These are phyloP conservation scores for Hymenoscyphus fructigenus DNA, from an alignment of 2,329 filamentous ascomycete species.

Conservation along the genomic window DNA sequence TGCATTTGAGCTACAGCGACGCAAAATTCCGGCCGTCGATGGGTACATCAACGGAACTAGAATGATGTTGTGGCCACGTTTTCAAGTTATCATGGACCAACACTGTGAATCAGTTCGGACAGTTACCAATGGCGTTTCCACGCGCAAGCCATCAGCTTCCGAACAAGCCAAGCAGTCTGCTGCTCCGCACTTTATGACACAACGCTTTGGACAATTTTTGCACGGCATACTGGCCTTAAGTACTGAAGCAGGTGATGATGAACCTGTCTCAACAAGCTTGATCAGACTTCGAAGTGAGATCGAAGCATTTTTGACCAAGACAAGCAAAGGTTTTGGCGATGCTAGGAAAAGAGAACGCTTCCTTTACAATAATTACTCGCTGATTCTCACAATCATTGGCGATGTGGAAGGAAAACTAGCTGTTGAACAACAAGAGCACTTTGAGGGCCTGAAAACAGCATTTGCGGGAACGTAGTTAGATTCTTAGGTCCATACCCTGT, in stretches of 20 bases:
- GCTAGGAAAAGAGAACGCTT: slow-evolving; percentile 81
- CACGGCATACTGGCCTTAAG: slow-evolving; percentile 82
- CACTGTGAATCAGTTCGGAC: slow-evolving; percentile 84
- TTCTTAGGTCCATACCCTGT: not conserved
- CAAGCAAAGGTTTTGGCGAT: slow-evolving; percentile 75
- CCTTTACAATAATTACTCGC: slow-evolving; percentile 91
- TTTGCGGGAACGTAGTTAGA: slow-evolving; percentile 43
- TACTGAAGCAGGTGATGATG: slow-evolving; percentile 89
- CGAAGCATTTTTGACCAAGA: slow-evolving; percentile 76
- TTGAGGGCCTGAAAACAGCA: slow-evolving; percentile 63
- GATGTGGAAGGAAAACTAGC: slow-evolving; percentile 73
- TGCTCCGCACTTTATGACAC: slow-evolving; percentile 87
- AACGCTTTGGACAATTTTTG: slow-evolving; percentile 91
- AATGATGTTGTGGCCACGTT: slow-evolving; percentile 94
- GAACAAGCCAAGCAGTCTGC: slow-evolving; percentile 65
- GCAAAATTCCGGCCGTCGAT: slow-evolving; percentile 86
- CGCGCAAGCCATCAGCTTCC: slow-evolving; percentile 44
- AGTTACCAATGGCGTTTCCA: slow-evolving; percentile 52
- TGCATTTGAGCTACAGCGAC: slow-evolving; percentile 88
- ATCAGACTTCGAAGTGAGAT: slow-evolving; percentile 76
- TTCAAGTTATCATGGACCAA: slow-evolving; percentile 90
- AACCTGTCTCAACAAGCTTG: slow-evolving; percentile 83
- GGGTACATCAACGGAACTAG: slow-evolving; percentile 91
- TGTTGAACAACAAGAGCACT: slow-evolving; percentile 72
- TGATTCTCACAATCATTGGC: slow-evolving; percentile 89